These are phyloP conservation scores for Pichia membranifaciens DNA, from an alignment of 805 yeast genomes.

Conservation along the genomic window DNA sequence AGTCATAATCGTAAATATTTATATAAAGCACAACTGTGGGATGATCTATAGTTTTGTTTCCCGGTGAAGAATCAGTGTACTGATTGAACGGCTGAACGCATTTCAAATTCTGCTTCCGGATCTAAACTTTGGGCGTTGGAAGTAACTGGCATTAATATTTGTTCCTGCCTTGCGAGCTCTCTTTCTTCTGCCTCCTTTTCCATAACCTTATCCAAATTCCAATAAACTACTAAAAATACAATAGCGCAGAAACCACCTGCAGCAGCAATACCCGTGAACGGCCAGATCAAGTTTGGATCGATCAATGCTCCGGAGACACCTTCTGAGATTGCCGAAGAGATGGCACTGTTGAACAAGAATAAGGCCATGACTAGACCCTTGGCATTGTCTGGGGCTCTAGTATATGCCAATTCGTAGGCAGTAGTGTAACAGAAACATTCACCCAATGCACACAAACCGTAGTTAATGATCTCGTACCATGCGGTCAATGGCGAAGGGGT, in stretches of 20 bases:
- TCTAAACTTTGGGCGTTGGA: neutral
- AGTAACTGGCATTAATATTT: neutral
- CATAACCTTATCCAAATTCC: conserved; percentile 30
- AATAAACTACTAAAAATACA: conserved; percentile 24
- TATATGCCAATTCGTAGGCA: conserved; percentile 48
- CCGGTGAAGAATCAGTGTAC: neutral
- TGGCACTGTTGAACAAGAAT: conserved; percentile 35
- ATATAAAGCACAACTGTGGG: neutral
- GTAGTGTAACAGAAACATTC: conserved; percentile 48
- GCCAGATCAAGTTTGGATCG: conserved; percentile 40
- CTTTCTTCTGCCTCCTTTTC: conserved; percentile 21
- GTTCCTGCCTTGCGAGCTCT: conserved; percentile 9
- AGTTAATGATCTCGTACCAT: conserved; percentile 29
- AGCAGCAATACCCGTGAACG: conserved; percentile 35
- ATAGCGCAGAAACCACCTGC: conserved; percentile 33
- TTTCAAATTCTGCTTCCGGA: neutral
- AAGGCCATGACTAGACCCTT: conserved; percentile 47
- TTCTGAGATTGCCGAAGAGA: conserved; percentile 43
- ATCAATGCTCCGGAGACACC: conserved; percentile 35
- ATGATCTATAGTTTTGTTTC: neutral
- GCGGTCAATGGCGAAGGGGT: conserved; percentile 29
- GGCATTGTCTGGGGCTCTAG: conserved; percentile 48
- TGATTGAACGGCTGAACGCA: neutral
- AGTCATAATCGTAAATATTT: too few species aligned
- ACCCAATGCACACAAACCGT: conserved; percentile 41